phyloP scores from a whole-genome alignment of 2,329 filamentous ascomycete species.

The Colletotrichum scovillei region DNA sequence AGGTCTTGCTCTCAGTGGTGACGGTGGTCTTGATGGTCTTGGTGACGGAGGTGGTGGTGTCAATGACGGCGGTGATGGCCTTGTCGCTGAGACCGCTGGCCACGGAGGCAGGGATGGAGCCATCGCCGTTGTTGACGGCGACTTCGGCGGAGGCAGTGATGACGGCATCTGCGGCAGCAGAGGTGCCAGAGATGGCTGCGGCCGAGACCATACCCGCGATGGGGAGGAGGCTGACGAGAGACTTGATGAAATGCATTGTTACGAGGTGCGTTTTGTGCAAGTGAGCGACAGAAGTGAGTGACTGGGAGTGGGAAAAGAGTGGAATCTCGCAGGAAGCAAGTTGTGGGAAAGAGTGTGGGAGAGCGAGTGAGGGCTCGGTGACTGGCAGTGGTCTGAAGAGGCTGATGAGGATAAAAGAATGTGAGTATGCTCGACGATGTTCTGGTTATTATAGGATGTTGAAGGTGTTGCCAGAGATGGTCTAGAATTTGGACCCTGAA shows the following conservation, averaged over 20 bases:
- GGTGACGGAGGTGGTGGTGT: slow-evolving; percentile 34
- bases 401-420: background rate
- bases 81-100: background rate
- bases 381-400: background rate
- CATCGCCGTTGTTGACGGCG: background rate
- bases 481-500: no score
- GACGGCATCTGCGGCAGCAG: background rate
- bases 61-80: slow-evolving; percentile 33
- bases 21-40: slow-evolving; percentile 12
- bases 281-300: background rate
- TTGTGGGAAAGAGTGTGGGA: background rate
- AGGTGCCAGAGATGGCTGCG: background rate
- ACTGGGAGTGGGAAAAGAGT: background rate
- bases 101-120: background rate
- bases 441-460: background rate
- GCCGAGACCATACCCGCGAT: background rate
- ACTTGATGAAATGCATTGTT: slow-evolving; percentile 12
- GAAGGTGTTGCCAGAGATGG: background rate
- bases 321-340: background rate
- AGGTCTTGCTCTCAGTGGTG: slow-evolving; percentile 1
- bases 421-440: background rate
- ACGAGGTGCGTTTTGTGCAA: background rate
- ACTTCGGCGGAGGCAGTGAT: background rate
- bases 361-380: background rate
- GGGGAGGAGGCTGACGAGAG: background rate